phyloP scores from a whole-genome alignment of 441 rosid species.

The Mallotus repandus region DNA sequence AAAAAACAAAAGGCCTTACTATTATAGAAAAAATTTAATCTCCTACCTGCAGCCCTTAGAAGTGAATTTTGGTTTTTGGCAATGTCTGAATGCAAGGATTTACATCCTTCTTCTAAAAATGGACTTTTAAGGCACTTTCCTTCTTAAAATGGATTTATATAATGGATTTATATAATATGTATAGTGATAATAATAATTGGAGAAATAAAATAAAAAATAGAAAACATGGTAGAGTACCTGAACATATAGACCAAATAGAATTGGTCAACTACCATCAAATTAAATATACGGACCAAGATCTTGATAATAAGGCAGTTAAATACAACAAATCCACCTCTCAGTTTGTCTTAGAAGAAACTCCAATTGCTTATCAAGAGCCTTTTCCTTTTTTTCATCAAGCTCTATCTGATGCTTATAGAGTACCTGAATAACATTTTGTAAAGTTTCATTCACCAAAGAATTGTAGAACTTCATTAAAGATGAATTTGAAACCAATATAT shows the following conservation, averaged over 20 bases:
- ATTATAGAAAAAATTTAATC: too few species aligned
- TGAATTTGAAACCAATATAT: slow-evolving; percentile 18
- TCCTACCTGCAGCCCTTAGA: too few species aligned
- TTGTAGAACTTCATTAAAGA: slow-evolving; percentile 11
- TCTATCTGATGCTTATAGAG: slow-evolving; percentile 96
- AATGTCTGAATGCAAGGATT: too few species aligned
- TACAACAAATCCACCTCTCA: slow-evolving; percentile 60
- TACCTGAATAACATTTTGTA: slow-evolving; percentile 49
- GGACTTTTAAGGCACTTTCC: too few species aligned
- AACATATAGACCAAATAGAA: slow-evolving; percentile 16
- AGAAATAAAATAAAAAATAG: too few species aligned
- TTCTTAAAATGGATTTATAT: too few species aligned
- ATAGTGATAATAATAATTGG: too few species aligned
- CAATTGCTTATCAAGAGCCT: slow-evolving; percentile 95
- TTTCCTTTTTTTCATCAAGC: slow-evolving; percentile 95
- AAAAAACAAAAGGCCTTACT: too few species aligned
- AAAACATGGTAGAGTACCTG: slow-evolving; percentile 99
- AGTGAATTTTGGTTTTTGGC: too few species aligned
- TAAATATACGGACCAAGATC: slow-evolving; percentile 1
- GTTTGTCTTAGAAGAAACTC: slow-evolving; percentile 98
- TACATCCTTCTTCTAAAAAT: too few species aligned
- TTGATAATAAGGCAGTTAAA: background rate
- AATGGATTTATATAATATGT: too few species aligned
- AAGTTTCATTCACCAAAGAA: slow-evolving; percentile 12
- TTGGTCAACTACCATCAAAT: slow-evolving; percentile 18